Conservation (phyloP, 768 basidiomycete genomes). For the Pulveroboletus sp. region DNA sequence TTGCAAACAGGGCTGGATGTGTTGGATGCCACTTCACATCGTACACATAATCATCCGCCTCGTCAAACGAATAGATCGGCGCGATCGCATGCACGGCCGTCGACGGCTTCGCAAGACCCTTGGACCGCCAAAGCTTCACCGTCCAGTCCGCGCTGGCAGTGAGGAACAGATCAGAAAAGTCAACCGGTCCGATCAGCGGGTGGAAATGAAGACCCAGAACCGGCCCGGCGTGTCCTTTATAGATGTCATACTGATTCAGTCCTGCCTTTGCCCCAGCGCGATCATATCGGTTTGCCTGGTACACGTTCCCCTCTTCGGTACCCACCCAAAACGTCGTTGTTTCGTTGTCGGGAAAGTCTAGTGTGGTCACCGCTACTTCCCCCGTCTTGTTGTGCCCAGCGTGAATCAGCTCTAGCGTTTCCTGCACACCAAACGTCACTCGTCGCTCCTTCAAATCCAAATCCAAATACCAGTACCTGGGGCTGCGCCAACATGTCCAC, state of each 20-base stretch:
- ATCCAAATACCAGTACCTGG: constrained; percentile 50
- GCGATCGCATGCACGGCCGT: constrained; percentile 49
- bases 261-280: constrained; percentile 96
- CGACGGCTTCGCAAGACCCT: constrained; percentile 69
- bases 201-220: constrained; percentile 96
- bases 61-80: constrained; percentile 92
- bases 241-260: constrained; percentile 87
- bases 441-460: not conserved
- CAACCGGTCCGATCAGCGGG: constrained; percentile 83
- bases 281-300: constrained; percentile 95
- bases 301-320: constrained; percentile 96
- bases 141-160: constrained; percentile 97
- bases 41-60: constrained; percentile 97
- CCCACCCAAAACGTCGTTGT: constrained; percentile 97
- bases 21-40: constrained; percentile 97
- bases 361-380: constrained; percentile 89
- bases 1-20: constrained; percentile 91
- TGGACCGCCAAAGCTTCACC: constrained; percentile 92
- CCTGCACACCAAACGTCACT: constrained; percentile 42
- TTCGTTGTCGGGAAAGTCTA: constrained; percentile 95
- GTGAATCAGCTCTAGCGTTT: constrained; percentile 88
- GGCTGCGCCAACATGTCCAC: constrained; percentile 99
- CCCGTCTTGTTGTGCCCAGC: constrained; percentile 94
- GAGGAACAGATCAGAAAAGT: constrained; percentile 93
- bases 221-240: constrained; percentile 89